Evolutionary conservation across 768 basidiomycete genomes (phyloP).

Genomic region (Tulasnella calospora): DNA sequence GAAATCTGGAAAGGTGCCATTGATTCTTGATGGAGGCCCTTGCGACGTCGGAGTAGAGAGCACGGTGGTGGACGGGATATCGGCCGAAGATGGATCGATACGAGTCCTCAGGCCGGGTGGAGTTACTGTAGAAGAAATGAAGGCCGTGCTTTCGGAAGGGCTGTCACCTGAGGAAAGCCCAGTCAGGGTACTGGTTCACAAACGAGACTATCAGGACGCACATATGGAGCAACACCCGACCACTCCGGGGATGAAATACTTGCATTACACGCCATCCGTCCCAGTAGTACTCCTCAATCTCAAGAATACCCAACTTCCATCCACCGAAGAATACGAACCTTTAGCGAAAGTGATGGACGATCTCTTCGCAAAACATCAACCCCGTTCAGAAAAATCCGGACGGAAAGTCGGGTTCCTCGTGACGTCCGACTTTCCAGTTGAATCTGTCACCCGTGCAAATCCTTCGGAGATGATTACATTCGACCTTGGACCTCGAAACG

Average conservation of each 20-base stretch:
- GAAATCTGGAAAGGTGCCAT: constrained; percentile 54
- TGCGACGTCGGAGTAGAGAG: constrained; percentile 91
- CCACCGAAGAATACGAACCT: not conserved
- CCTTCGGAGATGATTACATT: constrained; percentile 20
- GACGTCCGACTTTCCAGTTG: constrained; percentile 52
- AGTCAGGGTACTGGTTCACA: constrained; percentile 62
- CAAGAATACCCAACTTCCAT: not conserved
- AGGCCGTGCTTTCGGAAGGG: constrained; percentile 39
- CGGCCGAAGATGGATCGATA: constrained; percentile 59
- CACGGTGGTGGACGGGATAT: constrained; percentile 86
- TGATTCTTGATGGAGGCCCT: constrained; percentile 88
- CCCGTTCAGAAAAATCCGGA: not conserved
- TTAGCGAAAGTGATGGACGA: not conserved
- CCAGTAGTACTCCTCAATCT: constrained; percentile 65
- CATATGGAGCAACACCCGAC: constrained; percentile 74
- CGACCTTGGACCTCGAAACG: constrained; percentile 33
- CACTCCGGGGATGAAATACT: constrained; percentile 98
- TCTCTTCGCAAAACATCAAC: not conserved
- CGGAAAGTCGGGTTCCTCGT: constrained; percentile 63
- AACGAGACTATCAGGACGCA: constrained; percentile 68
- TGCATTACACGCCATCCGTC: constrained; percentile 89
- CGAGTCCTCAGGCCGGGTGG: constrained; percentile 89
- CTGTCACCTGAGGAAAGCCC: not conserved
- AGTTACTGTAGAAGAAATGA: constrained; percentile 82
- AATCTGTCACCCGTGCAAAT: constrained; percentile 26